Base-by-base conservation (phyloP, 768 basidiomycete species). In the Panus rudis region DNA sequence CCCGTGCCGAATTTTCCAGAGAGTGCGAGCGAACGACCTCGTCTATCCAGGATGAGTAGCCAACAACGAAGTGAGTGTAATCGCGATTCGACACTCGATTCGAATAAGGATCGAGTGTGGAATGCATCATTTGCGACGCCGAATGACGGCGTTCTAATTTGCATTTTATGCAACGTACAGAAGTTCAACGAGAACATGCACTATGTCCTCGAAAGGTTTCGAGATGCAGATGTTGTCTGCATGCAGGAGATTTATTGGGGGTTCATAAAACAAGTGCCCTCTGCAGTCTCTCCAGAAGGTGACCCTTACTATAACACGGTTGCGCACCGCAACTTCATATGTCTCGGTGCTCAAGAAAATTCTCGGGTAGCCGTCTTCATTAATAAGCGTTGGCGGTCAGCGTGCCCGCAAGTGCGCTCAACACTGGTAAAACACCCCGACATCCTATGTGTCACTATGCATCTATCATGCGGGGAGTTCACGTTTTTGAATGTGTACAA, bases 401-500 rank as follows among this genome's bases (percentile, higher is more conserved):
- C 17, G 13, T 4, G 10, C 10, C 34, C 43, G 7, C 20, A 6
- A 3, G 20, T 44, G 21, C 34, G 34, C 4, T 4, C 13, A 3
- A 8, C 6, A 4, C 21, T 35, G 4, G 5, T 37, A 3, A 5
- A 23, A 11, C 43, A 44, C 43, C 24, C 5, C 7, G 43, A 44
- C 21, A n/a, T 38, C 3, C n/a, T 37, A 4, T 24, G 21, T 28
- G 26, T 44, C 2, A 16, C 43, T 4, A 17, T 44, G 4, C 24
- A 17, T 6, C 14, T 37, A 5, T 6, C 21, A 5, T 10, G 10
- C 10, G 24, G 43, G 7, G 17, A 6, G 13, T 5, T 44, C 2
- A 23, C 21, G 5, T 37, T 44, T 21, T 37, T 44, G 24, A 44
- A 44, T 22, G 34, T 44, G 6, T 44, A 44, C 34, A 44, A 44